Percentiles rank a stretch among this genome's conserved stretches.
These are phyloP conservation scores for Zasmidium angulare DNA, from an alignment of 2,329 filamentous ascomycete genomes.

Conservation along the genomic window DNA sequence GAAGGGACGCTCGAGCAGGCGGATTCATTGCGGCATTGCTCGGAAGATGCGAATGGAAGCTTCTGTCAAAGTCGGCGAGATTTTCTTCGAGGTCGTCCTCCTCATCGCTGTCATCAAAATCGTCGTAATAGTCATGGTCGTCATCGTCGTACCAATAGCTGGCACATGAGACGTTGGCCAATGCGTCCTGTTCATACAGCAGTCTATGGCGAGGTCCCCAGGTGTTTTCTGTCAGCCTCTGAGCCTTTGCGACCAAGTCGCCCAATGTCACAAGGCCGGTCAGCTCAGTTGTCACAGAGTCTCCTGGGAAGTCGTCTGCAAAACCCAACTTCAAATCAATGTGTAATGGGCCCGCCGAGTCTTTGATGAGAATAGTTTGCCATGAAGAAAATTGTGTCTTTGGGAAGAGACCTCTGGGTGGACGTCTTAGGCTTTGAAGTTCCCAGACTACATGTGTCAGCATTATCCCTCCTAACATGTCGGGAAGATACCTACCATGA, in stretches of 20 bases:
- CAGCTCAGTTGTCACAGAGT: neutral
- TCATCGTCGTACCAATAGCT: neutral
- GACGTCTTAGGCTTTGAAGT: neutral
- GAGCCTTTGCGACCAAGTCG: neutral
- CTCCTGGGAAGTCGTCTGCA: neutral
- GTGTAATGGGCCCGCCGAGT: neutral
- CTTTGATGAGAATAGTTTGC: neutral
- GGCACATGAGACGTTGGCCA: no score
- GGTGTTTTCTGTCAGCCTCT: neutral
- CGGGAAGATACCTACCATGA: neutral
- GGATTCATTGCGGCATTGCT: neutral
- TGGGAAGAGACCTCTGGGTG: neutral
- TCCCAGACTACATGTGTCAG: neutral
- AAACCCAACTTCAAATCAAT: neutral
- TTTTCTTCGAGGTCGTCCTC: neutral
- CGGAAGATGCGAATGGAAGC: neutral
- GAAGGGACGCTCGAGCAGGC: neutral
- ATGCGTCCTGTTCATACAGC: neutral
- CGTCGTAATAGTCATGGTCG: neutral
- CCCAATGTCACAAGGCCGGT: neutral
- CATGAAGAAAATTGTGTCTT: neutral
- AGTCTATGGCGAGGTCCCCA: neutral
- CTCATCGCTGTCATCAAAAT: neutral
- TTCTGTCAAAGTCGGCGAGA: neutral
- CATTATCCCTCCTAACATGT: neutral